Percentiles rank a stretch among this genome's conserved stretches.
These are phyloP conservation scores for Eragrostis nindensis DNA, from an alignment of 176 grass and related monocot species.

Conservation along the genomic window DNA sequence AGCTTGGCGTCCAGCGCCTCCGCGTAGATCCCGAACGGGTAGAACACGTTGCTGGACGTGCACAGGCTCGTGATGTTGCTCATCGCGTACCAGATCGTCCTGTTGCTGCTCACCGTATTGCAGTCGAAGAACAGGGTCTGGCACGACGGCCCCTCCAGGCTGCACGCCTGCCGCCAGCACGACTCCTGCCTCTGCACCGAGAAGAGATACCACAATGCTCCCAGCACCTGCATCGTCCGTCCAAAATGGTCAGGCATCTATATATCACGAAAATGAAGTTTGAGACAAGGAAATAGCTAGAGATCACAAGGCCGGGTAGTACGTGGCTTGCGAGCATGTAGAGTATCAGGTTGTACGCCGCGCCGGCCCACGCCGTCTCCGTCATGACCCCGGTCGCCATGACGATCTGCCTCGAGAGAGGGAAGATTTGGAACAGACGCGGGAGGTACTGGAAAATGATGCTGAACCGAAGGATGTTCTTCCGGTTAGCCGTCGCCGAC, in stretches of 20 bases:
- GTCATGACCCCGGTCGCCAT: slow-evolving; percentile 83
- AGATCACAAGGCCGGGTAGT: neutral
- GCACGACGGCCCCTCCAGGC: slow-evolving; percentile 53
- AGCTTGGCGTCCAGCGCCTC: slow-evolving; percentile 70
- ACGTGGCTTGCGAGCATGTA: slow-evolving; percentile 99
- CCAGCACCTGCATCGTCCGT: slow-evolving; percentile 62
- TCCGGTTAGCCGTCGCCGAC: slow-evolving; percentile 53
- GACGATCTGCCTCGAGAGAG: slow-evolving; percentile 74
- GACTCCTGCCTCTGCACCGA: slow-evolving; percentile 79
- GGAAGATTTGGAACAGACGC: slow-evolving; percentile 87
- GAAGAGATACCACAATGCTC: slow-evolving; percentile 92
- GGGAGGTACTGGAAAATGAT: slow-evolving; percentile 93
- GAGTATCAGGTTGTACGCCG: slow-evolving; percentile 95
- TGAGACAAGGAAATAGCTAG: neutral
- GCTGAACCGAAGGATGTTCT: slow-evolving; percentile 76
- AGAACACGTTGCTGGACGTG: slow-evolving; percentile 60
- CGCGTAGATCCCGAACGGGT: slow-evolving; percentile 80
- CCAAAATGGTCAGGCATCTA: neutral
- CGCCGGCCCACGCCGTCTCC: slow-evolving; percentile 89
- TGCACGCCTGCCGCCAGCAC: slow-evolving; percentile 82
- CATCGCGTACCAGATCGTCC: slow-evolving; percentile 49
- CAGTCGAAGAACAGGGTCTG: slow-evolving; percentile 78
- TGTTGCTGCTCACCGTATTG: slow-evolving; percentile 41
- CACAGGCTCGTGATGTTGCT: slow-evolving; percentile 68
- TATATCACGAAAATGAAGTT: neutral